Evolutionary conservation across 2,329 filamentous ascomycete species (phyloP), one percentile per base, ranked within the genome.

Genomic region (Cytospora mali): DNA sequence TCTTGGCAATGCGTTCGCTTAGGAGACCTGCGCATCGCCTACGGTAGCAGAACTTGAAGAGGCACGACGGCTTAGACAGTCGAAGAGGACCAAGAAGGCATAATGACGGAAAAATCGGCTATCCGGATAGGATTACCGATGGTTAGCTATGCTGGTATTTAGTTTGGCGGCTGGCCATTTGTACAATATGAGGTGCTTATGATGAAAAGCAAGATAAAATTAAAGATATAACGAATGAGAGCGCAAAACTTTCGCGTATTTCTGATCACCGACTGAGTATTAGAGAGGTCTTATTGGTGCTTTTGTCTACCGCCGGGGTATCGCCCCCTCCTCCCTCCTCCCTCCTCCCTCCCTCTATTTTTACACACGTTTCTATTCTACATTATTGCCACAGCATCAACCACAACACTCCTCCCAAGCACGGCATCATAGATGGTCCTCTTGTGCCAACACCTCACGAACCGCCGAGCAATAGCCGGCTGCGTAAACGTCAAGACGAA

Each of bases 401-500:
- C 67, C n/a, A 68, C 42, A 57, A 71, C 66, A 0, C 55, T 58
- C 58, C 67, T 65, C 23, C 61, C 60, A 7, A 64, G 68, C 64
- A 64, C 53, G 31, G 52, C 68, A 54, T 70, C 66, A 35, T 66
- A 39, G 3, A 80, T 67, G 61, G 73, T 69, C 61, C 76, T 71
- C 27, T 74, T 73, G 67, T 81, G 78, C 78, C 78, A 80, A 57
- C 66, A 64, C 64, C 80, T 73, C 31, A 79, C 78, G 66, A 84
- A 84, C 59, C 81, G 76, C 59, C 77, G 79, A 23, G 85, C 85
- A 65, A 85, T 84, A 11, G 75, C 74, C 55, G 80, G 75, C n/a
- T 82, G 81, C 16, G 76, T 70, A 64, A 90, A 87, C 5, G 81
- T 79, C 25, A 88, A 68, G 16, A 88, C 75, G 75, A 84, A 85